These are phyloP conservation scores for Epicoccum nigrum DNA, from an alignment of 2,329 filamentous ascomycete genomes.

Conservation along the genomic window DNA sequence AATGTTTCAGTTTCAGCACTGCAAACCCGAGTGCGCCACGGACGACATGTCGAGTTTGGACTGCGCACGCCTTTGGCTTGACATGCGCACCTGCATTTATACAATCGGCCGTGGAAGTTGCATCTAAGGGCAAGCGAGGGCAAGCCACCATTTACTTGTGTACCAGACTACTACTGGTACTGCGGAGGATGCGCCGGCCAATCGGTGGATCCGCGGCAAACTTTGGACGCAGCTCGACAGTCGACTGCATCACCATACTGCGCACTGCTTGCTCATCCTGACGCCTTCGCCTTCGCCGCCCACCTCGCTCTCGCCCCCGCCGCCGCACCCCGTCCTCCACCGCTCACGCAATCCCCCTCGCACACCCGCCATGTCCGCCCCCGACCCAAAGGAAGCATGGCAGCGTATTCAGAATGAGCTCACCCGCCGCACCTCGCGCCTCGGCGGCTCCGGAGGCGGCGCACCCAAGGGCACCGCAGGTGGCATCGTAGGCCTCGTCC, in stretches of 20 bases:
- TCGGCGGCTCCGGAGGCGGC: conserved; percentile 57
- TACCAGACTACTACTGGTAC: no score
- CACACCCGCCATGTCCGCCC: conserved; percentile 38
- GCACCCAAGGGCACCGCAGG: conserved; percentile 60
- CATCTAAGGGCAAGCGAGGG: neutral
- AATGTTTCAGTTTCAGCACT: conserved; percentile 7
- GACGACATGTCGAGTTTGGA: no score
- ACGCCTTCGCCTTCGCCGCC: conserved; percentile 6
- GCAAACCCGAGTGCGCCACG: neutral
- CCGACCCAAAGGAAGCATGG: conserved; percentile 71
- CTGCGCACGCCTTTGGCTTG: no score
- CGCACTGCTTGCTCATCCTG: no score
- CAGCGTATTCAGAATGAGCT: conserved; percentile 68
- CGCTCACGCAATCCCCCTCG: conserved; percentile 1
- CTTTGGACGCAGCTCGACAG: conserved; percentile 30
- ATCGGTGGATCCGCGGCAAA: conserved; percentile 34
- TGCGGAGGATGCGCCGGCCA: conserved; percentile 1
- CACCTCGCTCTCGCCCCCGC: neutral
- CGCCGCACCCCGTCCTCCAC: neutral
- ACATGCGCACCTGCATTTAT: no score
- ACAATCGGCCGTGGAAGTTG: no score
- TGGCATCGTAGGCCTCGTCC: conserved; percentile 60
- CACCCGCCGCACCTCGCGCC: conserved; percentile 51
- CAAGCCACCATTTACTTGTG: no score
- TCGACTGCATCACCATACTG: conserved; percentile 32